Evolutionary conservation across 2,329 filamentous ascomycete species (phyloP).

Genomic region (Stagonosporopsis chrysanthemi): DNA sequence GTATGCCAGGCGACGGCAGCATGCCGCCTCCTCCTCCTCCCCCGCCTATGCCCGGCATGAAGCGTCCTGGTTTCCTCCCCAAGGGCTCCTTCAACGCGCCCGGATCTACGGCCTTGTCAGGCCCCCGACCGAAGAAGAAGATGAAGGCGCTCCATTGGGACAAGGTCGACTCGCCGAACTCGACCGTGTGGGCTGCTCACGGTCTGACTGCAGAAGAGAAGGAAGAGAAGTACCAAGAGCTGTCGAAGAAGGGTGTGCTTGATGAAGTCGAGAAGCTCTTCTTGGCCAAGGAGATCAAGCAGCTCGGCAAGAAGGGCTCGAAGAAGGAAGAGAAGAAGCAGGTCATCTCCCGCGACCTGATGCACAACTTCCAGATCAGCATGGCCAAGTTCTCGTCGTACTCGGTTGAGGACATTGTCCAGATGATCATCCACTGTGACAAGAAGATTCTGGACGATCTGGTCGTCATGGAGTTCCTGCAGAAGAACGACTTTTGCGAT

Average conservation of each 20-base stretch:
- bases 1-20: constrained; percentile 57
- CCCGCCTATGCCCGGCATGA: constrained; percentile 65
- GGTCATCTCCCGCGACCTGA: constrained; percentile 86
- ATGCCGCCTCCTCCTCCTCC: constrained; percentile 63
- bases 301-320: constrained; percentile 72
- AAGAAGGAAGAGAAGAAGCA: constrained; percentile 97
- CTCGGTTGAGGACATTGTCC: constrained; percentile 82
- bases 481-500: constrained; percentile 90
- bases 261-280: constrained; percentile 98
- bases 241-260: constrained; percentile 92
- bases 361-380: constrained; percentile 69
- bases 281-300: constrained; percentile 95
- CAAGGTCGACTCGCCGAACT: constrained; percentile 91
- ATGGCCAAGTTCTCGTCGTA: constrained; percentile 91
- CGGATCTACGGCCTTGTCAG: constrained; percentile 73
- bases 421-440: constrained; percentile 96
- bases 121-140: constrained; percentile 96
- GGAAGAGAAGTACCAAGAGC: constrained; percentile 94
- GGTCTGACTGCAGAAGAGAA: constrained; percentile 85
- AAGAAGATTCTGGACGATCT: constrained; percentile 84
- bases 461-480: constrained; percentile 96
- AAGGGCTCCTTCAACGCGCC: constrained; percentile 64
- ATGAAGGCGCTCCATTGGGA: constrained; percentile 99
- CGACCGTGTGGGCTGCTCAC: constrained; percentile 91
- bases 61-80: constrained; percentile 75